Percentiles rank a stretch among this genome's conserved stretches.
Evolutionary conservation across 768 basidiomycete genomes (phyloP).

Genomic region (Astraeus odoratus): DNA sequence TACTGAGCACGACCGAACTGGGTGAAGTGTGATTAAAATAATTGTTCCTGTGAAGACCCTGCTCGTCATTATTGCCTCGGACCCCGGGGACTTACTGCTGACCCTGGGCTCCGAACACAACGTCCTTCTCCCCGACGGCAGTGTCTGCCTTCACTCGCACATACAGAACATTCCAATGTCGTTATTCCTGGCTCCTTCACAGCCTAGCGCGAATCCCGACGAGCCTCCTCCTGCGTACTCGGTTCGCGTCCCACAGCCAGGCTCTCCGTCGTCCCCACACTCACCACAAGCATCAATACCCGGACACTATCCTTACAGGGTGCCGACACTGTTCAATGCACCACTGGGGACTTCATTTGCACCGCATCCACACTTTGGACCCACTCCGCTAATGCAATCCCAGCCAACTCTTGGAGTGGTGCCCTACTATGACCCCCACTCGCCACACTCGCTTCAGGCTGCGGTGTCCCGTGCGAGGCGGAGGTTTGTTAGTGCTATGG

Average conservation of each 20-base stretch:
- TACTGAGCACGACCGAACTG: no score
- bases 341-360: constrained; percentile 10
- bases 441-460: constrained; percentile 30
- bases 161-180: neutral
- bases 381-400: constrained; percentile 34
- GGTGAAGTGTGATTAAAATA: no score
- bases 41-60: no score
- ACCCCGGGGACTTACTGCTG: no score
- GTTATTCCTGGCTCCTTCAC: neutral
- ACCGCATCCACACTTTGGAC: constrained; percentile 25
- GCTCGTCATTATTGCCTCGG: no score
- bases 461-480: constrained; percentile 34
- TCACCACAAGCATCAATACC: constrained; percentile 9
- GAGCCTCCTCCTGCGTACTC: constrained; percentile 14
- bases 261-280: constrained; percentile 13
- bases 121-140: neutral
- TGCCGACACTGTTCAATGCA: constrained; percentile 14
- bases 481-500: constrained; percentile 37
- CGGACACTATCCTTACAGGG: constrained; percentile 10
- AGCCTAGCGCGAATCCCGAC: constrained; percentile 17
- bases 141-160: neutral
- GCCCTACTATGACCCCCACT: constrained; percentile 39
- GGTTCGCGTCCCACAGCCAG: constrained; percentile 3
- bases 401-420: constrained; percentile 28
- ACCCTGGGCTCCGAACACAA: no score